Percentiles rank a stretch among this genome's conserved stretches.
phyloP scores from a whole-genome alignment of 306 rosid genomes.

The Nissolia schottii region DNA sequence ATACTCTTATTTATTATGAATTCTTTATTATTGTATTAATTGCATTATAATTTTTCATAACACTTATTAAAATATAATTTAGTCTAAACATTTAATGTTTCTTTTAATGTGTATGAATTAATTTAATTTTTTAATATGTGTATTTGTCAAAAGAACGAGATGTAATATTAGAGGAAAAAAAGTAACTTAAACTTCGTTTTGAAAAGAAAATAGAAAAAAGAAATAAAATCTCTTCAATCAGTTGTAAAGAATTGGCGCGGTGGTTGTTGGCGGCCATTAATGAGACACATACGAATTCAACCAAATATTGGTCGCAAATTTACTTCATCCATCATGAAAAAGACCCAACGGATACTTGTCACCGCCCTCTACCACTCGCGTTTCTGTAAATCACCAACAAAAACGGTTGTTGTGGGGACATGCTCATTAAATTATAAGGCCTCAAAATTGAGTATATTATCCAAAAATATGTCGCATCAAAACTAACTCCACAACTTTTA shows the following conservation, averaged over 20 bases:
- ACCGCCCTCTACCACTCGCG: not conserved
- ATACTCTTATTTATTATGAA: too few species aligned
- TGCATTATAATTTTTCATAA: too few species aligned
- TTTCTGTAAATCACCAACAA: not conserved
- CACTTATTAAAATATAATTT: too few species aligned
- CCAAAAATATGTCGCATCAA: not conserved
- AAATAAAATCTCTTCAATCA: too few species aligned
- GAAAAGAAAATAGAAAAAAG: too few species aligned
- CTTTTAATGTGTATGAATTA: too few species aligned
- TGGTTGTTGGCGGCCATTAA: slow-evolving; percentile 8
- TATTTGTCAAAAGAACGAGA: too few species aligned
- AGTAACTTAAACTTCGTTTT: too few species aligned
- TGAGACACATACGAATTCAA: not conserved
- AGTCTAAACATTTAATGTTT: too few species aligned
- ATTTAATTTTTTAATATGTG: too few species aligned
- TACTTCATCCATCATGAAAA: slow-evolving; percentile 1
- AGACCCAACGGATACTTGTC: not conserved
- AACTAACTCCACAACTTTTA: not conserved
- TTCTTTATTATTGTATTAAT: too few species aligned
- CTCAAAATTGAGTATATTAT: not conserved
- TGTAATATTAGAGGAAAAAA: too few species aligned
- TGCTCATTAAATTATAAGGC: slow-evolving; percentile 3
- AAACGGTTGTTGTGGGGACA: slow-evolving; percentile 22
- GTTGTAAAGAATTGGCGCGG: not conserved
- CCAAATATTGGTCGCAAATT: not conserved